Conservation (phyloP, 129 eudicot species). For the Escallonia herrerae region DNA sequence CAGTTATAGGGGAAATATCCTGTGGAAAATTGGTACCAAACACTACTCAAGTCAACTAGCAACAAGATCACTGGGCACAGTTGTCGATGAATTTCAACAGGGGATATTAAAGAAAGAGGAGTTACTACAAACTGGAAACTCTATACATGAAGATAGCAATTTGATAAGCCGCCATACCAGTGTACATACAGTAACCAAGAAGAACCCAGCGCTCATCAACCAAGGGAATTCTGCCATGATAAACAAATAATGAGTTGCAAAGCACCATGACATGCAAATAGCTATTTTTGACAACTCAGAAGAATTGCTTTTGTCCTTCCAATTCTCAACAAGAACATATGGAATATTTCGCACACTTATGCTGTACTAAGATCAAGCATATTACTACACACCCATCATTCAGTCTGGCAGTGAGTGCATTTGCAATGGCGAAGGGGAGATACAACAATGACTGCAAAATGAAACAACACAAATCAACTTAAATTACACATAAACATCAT, state of each 20-base stretch:
- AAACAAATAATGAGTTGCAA: slow-evolving; percentile 3
- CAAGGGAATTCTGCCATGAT: slow-evolving; percentile 62
- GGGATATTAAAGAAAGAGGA: not conserved
- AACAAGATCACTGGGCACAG: too few relatives aligned
- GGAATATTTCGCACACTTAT: not conserved
- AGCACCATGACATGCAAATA: not conserved
- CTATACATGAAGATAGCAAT: not conserved
- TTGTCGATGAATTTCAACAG: too few relatives aligned
- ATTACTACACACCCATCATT: slow-evolving; percentile 75
- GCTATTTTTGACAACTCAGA: not conserved
- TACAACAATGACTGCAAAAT: slow-evolving; percentile 66
- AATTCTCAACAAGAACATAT: slow-evolving; percentile 5
- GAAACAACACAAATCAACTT: slow-evolving; percentile 4
- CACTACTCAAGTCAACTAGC: too few relatives aligned
- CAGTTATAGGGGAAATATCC: too few relatives aligned
- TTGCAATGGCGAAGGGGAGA: slow-evolving; percentile 94
- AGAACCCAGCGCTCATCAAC: slow-evolving; percentile 88
- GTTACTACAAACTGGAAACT: not conserved
- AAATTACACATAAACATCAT: not conserved
- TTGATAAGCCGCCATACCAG: slow-evolving; percentile 40
- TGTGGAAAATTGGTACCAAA: too few relatives aligned
- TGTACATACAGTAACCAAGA: slow-evolving; percentile 67
- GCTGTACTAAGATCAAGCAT: not conserved
- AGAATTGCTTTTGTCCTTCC: not conserved
- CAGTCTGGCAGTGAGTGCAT: slow-evolving; percentile 84